Evolutionary conservation across 179 eudicot genomes (phyloP), one percentile per base, ranked within the genome.

Genomic region (Vitellaria paradoxa): DNA sequence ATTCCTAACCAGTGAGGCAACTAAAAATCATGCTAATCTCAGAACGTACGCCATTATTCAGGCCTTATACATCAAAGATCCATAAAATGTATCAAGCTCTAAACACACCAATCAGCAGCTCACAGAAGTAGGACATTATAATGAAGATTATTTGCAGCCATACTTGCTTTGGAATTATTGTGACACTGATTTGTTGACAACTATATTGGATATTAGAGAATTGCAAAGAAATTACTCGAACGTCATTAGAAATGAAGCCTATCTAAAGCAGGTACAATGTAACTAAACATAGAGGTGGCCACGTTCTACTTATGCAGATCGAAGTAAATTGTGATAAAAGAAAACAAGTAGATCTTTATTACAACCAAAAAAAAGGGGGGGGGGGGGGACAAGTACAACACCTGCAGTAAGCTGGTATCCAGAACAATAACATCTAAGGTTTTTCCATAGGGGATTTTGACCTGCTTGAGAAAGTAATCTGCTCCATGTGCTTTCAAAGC

Each of bases 381-480:
- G 37, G 37, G 2, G 37, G 37, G n/a, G 8, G 15, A 23, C 13
- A 64, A 61, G 26, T 21, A 65, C 65, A 30, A 30, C 62, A 87
- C 92, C 92, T 85, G 83, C 42, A 79, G 57, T 30, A 74, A 68
- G 65, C 73, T 55, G 6, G 87, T 77, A 74, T 82, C 70, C 53
- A 86, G 26, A 68, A 74, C 74, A 61, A 89, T 74, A 71, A 89
- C 64, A 65, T 83, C 89, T 68, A 87, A 77, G 63, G 84, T 82
- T 71, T 74, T 84, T 61, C 84, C 85, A 74, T 46, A 21, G 11
- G 89, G 81, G 67, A 79, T 60, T 69, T 77, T 63, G 42, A 86
- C 55, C 71, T 72, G 68, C 82, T 82, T 86, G 23, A 81, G 62
- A 47, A 79, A 76, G 65, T 73, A 79, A 73, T 59, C 74, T 1